Percentiles rank a stretch among this genome's conserved stretches.
Conservation (phyloP, 1,284 basidiomycete genomes). For the Ustilago hordei region DNA sequence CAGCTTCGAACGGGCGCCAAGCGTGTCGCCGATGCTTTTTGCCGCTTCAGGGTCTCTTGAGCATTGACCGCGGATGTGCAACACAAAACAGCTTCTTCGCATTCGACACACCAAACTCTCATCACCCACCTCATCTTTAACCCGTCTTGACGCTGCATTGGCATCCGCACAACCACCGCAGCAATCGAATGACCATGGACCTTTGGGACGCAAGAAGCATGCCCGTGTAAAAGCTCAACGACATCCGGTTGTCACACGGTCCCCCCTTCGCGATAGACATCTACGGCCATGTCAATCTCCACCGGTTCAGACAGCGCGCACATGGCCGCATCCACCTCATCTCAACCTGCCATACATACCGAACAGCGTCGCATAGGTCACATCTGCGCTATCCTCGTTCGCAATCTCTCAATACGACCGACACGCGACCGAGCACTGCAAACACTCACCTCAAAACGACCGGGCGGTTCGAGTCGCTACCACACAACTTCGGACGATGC, state of each 20-base stretch:
- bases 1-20: constrained; percentile 11
- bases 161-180: not conserved
- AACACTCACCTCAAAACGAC: constrained; percentile 36
- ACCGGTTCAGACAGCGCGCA: not conserved
- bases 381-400: constrained; percentile 39
- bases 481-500: constrained; percentile 48
- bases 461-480: constrained; percentile 28
- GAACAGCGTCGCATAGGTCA: constrained; percentile 43
- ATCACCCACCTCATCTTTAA: not conserved
- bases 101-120: constrained; percentile 6
- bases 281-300: constrained; percentile 16
- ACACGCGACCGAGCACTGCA: constrained; percentile 45
- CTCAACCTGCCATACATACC: constrained; percentile 5
- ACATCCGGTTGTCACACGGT: not conserved
- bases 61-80: not conserved
- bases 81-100: constrained; percentile 13
- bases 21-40: not conserved
- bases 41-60: constrained; percentile 18
- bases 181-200: no score
- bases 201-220: not conserved
- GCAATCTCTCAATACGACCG: constrained; percentile 44
- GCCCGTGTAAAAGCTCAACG: not conserved
- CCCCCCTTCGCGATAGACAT: not conserved
- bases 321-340: not conserved
- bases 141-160: not conserved